Evolutionary conservation across 2,329 filamentous ascomycete genomes (phyloP), one percentile per base, ranked within the genome.

Genomic region (Bipolaris cookei): DNA sequence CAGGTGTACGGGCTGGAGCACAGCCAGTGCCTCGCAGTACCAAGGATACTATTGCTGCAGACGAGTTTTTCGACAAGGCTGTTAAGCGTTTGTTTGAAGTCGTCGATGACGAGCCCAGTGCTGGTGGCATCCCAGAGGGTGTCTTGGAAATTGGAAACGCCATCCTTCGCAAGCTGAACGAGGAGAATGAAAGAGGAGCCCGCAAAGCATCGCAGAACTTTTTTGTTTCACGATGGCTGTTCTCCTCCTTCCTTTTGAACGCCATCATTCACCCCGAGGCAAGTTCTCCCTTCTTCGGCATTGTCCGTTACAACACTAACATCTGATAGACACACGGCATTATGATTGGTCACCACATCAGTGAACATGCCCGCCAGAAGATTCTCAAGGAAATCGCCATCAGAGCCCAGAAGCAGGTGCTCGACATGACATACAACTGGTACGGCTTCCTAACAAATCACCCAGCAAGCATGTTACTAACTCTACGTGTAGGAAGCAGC

Each of bases 221-320:
- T 81, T 85, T 98, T 64, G 88, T 97, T 62, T 91, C 89, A 68
- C 90, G 93, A 72, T 99, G 94, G 88, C 88, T 97, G 61, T 97
- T 98, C 75, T 90, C 92, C 61, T 89, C 89, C 49, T 97, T 95
- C 77, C 81, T 98, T 34, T 84, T 91, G 44, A 89, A 90, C 67
- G 89, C 92, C 51, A 86, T 98, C 69, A 90, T 92, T 45, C 90
- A 95, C 69, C 95, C 95, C 10, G 95, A 99, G 83, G 92, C 87
- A 82, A 63, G 66, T 70, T 21, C 55, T 44, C 43, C 20, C 20
- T 42, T 20, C 48, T 21, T 28, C 35, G 30, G 5, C 4, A 7
- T 14, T 28, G 28, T 54, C 20, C n/a, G 59, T 74, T 30, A 21
- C 3, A 14, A 18, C 14, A 63, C 79, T 79, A 63, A 80, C 71